Base-by-base conservation (phyloP, 2,329 filamentous ascomycete genomes). In the Nemania abortiva region DNA sequence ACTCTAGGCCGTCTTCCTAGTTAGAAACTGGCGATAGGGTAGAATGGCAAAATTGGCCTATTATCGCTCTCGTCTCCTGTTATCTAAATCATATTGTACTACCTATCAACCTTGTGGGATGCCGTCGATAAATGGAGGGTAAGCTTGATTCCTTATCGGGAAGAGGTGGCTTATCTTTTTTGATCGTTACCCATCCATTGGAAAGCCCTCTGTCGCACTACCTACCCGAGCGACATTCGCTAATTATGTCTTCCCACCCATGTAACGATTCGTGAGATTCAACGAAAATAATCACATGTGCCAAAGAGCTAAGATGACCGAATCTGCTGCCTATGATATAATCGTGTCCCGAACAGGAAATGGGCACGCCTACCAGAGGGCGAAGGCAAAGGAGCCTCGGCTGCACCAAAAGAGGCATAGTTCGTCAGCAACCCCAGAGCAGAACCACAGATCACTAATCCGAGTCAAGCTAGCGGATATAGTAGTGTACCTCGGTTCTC, bases 401-500 rank as follows among this genome's bases (percentile, higher is more conserved):
- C 56, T 62, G 53, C 52, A 39, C 55, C 29, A 9, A 61, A 64
- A 53, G 2, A 37, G 54, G 65, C 3, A 47, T 65, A 54, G 60
- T 39, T 9, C 24, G 1, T 31, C 1, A 18, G 11, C 34, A 20
- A 65, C 59, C 53, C 52, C 60, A 53, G 47, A 50, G 10, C n/a
- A 50, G 47, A 50, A 50, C 47, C 47, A n/a, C 37, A 52, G 22
- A 24, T 45, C 15, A 37, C 63, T 69, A 69, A 27, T 31, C 66
- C 56, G 20, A 18, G 47, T 27, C 13, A 11, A 52, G 59, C 37
- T 75, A 74, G 72, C 11, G 15, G 18, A 52, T 15, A 65, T 56
- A 63, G 45, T 73, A 34, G 62, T 24, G 45, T 53, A 70, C 74
- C 74, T 76, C 74, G 74, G 74, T 70, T 74, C 73, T 68, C 70